These are phyloP conservation scores for Bassia scoparia DNA, from an alignment of 148 eudicot species.

Conservation along the genomic window DNA sequence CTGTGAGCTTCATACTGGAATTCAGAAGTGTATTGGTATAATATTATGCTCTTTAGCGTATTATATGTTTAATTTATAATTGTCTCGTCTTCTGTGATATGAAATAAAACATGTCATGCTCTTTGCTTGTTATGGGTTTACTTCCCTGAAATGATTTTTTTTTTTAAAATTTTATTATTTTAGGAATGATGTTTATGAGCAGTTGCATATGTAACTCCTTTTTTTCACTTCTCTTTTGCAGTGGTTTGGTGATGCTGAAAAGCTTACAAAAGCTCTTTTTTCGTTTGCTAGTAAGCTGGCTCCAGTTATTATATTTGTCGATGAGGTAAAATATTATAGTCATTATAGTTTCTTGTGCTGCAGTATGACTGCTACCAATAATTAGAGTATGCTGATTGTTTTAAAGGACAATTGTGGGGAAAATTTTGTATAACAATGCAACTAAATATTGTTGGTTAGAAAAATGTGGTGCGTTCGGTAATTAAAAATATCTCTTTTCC, in stretches of 20 bases:
- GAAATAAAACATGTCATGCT: no score
- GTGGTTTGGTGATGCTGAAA: slow-evolving; percentile 99
- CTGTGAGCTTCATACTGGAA: not conserved
- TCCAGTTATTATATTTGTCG: slow-evolving; percentile 94
- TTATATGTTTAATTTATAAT: not conserved
- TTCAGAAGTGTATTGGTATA: not conserved
- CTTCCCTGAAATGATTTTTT: not conserved
- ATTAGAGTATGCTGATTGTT: not conserved
- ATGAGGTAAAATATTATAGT: slow-evolving; percentile 63
- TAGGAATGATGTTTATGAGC: not conserved
- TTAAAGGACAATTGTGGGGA: not conserved
- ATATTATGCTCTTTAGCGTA: not conserved
- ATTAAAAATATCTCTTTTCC: not conserved
- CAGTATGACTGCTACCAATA: not conserved
- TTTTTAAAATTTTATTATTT: no score
- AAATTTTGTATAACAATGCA: no score
- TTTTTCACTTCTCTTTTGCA: slow-evolving; percentile 23
- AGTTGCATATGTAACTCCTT: not conserved
- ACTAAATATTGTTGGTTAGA: no score
- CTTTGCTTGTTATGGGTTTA: slow-evolving; percentile 2
- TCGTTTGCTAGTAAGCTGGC: slow-evolving; percentile 97
- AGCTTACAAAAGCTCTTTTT: slow-evolving; percentile 92
- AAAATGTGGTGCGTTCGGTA: no score
- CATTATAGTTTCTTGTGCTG: not conserved
- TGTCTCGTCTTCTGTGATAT: not conserved